Evolutionary conservation across 1,284 basidiomycete species (phyloP), one percentile per base, ranked within the genome.

Genomic region (Puccinia sorghi): DNA sequence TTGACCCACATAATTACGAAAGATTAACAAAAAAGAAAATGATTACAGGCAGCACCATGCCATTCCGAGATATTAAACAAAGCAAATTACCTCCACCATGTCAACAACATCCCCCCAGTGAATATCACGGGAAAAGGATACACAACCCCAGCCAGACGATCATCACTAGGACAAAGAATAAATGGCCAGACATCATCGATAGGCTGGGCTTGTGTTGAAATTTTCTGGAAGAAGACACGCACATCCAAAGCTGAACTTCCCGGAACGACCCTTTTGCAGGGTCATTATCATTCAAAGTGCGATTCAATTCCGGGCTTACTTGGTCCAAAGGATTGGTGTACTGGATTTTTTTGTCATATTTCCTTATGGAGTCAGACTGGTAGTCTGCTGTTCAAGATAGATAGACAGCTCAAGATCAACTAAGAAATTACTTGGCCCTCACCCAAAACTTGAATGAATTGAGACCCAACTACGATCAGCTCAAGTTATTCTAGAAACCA

Each of bases 71-170:
- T n/a, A 15, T 32, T 17, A 25, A n/a, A 17, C 22, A 57, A 43
- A 25, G 7, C 3, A 32, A 25, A n/a, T 73, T 20, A 79, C 77
- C 70, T 88, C 92, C 92, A 93, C 57, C 89, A 87, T 1, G 89
- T 86, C 0, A 91, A 91, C 20, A 89, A 86, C 80, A 92, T 89
- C 0, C 90, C 91, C 27, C 92, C 92, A 0, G 91, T 93, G 82
- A 92, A 93, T 59, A 93, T 89, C 41, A 90, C 89, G 2, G 90
- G 88, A 81, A 91, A 93, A 11, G 92, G 92, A 84, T 91, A 90
- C 2, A 88, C 91, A n/a, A 89, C 88, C 1, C 92, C 92, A 9
- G 91, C 91, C 11, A 93, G 86, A 81, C 86, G 85, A 0, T 89
- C 90, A 80, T 93, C 92, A 11, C 75, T 78, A n/a, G n/a, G n/a